Evolutionary conservation across 768 basidiomycete genomes (phyloP).

Genomic region (Suillus tomentosus): DNA sequence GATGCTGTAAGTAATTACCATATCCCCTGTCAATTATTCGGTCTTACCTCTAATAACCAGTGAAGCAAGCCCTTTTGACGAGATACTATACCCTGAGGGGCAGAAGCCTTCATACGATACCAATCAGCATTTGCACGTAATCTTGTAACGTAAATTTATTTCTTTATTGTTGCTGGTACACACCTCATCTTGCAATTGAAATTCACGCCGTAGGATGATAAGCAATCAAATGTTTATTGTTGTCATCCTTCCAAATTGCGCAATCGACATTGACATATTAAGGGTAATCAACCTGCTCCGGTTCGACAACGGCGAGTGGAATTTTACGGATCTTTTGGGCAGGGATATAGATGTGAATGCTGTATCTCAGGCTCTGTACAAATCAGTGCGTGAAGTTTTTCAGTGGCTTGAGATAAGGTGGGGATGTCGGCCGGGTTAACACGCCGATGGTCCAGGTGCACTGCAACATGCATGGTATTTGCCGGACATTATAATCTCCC

Average conservation of each 20-base stretch:
- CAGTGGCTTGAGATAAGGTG: not conserved
- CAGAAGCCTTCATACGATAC: constrained; percentile 29
- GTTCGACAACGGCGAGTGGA: not conserved
- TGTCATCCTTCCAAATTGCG: constrained; percentile 1
- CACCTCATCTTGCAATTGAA: constrained; percentile 15
- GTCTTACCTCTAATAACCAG: constrained; percentile 22
- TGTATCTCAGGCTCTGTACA: not conserved
- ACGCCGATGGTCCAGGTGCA: not conserved
- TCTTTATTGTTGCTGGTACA: constrained; percentile 20
- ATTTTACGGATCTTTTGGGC: not conserved
- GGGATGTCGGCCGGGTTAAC: not conserved
- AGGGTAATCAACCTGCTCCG: not conserved
- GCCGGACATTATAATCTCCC: not conserved
- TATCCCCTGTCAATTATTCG: constrained; percentile 5
- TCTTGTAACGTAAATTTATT: constrained; percentile 31
- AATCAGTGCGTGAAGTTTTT: not conserved
- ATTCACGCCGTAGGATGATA: constrained; percentile 9
- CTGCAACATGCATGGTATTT: not conserved
- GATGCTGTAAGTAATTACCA: constrained; percentile 39
- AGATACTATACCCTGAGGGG: constrained; percentile 28
- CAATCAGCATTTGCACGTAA: constrained; percentile 27
- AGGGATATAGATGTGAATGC: not conserved
- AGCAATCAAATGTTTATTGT: constrained; percentile 3
- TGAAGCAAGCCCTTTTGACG: constrained; percentile 9
- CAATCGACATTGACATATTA: not conserved